Evolutionary conservation across 257 asterid genomes (phyloP), one percentile per base, ranked within the genome.

Genomic region (Salvia rosmarinus): DNA sequence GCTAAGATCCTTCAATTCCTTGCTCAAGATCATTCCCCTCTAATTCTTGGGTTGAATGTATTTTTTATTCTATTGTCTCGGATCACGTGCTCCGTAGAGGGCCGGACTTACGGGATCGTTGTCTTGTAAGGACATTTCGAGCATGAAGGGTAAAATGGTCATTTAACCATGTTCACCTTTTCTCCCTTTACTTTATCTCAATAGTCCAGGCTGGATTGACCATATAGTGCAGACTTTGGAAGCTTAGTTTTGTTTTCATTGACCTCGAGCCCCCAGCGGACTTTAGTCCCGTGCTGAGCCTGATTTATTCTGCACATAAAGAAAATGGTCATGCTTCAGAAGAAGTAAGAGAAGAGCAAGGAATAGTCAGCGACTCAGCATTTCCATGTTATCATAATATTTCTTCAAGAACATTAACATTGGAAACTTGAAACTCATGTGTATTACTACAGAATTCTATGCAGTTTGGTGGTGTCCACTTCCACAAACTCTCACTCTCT

Each of bases 251-350:
- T 84, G 81, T 77, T 69, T 77, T 81, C 77, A 77, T 72, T 51
- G 43, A 46, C 87, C 82, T 88, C 70, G 97, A 86, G 94, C 94
- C 96, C 82, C 78, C 87, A 77, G 86, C 58, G 37, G 56, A 62
- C 83, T 75, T 64, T 72, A 62, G 50, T 47, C 59, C 75, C 73
- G 73, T 56, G 83, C 81, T 66, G 58, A 50, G 66, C 80, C 72
- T 70, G 30, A 50, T 63, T 68, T 60, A 30, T 64, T 73, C 65
- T 28, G n/a, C 58, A 61, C 75, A 13, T 67, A 55, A 66, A 13
- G 65, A 40, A 73, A n/a, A 60, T 64, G 56, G 32, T 67, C 78
- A 52, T 52, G 55, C 58, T 37, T 73, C 74, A 65, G 65, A 73
- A 76, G 57, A 42, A 65, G 67, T 72, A 64, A 42, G 74, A 64